Base-by-base conservation (phyloP, 2,329 filamentous ascomycete genomes). In the Diaporthe helianthi region DNA sequence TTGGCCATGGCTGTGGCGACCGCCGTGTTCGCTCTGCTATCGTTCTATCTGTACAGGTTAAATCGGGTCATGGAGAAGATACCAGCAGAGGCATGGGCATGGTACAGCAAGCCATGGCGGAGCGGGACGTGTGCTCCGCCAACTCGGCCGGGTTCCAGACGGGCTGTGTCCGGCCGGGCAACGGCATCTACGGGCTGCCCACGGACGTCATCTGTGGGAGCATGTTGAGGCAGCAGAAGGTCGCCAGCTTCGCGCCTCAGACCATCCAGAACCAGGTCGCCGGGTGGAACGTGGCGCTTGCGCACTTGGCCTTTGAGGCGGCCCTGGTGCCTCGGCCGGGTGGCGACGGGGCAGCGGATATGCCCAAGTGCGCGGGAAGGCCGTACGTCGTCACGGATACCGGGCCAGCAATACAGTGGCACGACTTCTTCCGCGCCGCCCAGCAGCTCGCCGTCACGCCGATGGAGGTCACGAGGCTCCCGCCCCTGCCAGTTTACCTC, bases 141-240 rank as follows among this genome's bases (percentile, higher is more conserved):
- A 80, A 85, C 74, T 69, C 76, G 36, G 72, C 73, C 10, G 68
- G 76, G 9, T 85, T 89, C 75, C 81, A 85, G 12, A 88, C 86
- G 0, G 86, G 86, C 9, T 79, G 80, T 58, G 83, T 89, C 71
- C 81, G 87, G 2, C 86, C 86, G 0, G 82, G 83, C 15, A 87
- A 86, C 72, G 82, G 80, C 33, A 82, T 88, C 54, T 88, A 87
- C 72, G 86, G 85, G 5, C 80, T 82, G 69, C 78, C 80, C 17
- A 79, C 78, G 47, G 83, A 87, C 72, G 77, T 79, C 24, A 72
- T 85, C 26, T 76, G 83, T 2, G 81, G 79, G 3, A 67, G 75
- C 7, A 79, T 82, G 64, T 74, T 87, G 17, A 77, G 74, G n/a
- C 70, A 74, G 19, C 77, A 80, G 31, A 77, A 75, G 13, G 75